A percentile compares a stretch with the other conserved stretches of the same genome.
phyloP scores from a whole-genome alignment of 768 basidiomycete genomes.

The Guyanaporus albipodus region DNA sequence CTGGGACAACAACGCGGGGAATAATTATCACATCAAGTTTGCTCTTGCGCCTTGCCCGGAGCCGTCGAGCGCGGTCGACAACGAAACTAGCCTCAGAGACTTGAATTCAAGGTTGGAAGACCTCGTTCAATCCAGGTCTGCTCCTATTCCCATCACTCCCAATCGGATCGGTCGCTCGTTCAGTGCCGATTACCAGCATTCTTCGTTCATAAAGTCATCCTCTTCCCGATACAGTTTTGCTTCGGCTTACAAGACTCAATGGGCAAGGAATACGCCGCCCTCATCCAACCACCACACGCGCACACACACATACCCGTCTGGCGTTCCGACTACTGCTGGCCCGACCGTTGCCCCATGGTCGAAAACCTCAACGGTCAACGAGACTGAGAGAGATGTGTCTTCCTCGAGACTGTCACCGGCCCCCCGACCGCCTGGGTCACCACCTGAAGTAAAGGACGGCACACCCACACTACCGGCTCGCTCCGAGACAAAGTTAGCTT shows the following conservation, averaged over 20 bases:
- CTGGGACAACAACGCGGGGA: constrained; percentile 88
- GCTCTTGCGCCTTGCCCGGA: constrained; percentile 24
- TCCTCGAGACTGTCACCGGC: not conserved
- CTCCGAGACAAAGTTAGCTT: constrained; percentile 8
- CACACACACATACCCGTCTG: constrained; percentile 47
- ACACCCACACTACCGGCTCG: constrained; percentile 7
- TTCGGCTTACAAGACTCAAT: constrained; percentile 44
- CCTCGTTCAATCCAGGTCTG: constrained; percentile 41
- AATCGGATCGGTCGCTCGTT: constrained; percentile 22
- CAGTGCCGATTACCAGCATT: constrained; percentile 24
- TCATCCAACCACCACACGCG: constrained; percentile 30
- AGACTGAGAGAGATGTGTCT: not conserved
- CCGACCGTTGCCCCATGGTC: constrained; percentile 41
- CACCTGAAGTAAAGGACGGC: constrained; percentile 8
- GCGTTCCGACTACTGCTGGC: constrained; percentile 35
- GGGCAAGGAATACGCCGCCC: constrained; percentile 7
- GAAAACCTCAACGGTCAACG: not conserved
- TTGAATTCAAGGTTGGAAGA: constrained; percentile 65
- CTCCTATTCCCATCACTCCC: constrained; percentile 11
- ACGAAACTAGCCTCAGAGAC: constrained; percentile 50
- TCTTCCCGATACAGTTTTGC: constrained; percentile 58
- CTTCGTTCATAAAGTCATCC: constrained; percentile 36
- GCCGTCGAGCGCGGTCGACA: constrained; percentile 31
- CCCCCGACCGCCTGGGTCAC: constrained; percentile 23
- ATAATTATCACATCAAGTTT: constrained; percentile 79